Evolutionary conservation across 1,139 yeast genomes (phyloP).

Genomic region (Saccharomyces hybrid): DNA sequence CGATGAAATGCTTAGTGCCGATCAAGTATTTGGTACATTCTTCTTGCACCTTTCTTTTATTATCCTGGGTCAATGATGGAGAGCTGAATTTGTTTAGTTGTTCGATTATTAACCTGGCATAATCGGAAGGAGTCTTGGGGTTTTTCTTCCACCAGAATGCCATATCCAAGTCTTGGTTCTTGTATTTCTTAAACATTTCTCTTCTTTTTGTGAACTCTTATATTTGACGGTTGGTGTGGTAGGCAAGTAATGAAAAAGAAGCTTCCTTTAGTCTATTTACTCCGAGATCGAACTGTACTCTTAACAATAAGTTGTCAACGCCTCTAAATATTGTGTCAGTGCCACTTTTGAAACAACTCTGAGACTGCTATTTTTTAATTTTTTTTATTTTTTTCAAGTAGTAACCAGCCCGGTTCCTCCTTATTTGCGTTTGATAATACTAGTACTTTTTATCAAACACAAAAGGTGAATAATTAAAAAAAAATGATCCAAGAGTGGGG

Average conservation of each 20-base stretch:
- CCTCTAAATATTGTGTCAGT: not conserved
- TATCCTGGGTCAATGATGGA: constrained; percentile 35
- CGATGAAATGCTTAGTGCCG: constrained; percentile 60
- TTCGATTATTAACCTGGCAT: constrained; percentile 68
- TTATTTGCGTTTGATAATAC: not conserved
- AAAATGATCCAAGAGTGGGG: not conserved
- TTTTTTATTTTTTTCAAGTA: not conserved
- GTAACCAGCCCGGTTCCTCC: not conserved
- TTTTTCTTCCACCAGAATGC: constrained; percentile 85
- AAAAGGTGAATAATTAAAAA: not conserved
- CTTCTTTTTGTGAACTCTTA: not conserved
- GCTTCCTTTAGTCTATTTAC: not conserved
- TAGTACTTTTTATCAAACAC: not conserved
- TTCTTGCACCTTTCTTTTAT: constrained; percentile 59
- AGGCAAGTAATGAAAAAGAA: not conserved
- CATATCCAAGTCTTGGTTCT: constrained; percentile 42
- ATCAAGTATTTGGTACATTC: constrained; percentile 64
- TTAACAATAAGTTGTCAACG: not conserved
- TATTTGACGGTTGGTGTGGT: not conserved
- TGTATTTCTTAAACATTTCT: constrained; percentile 26
- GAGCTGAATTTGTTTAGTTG: constrained; percentile 49
- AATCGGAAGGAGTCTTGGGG: constrained; percentile 86
- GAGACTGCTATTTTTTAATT: not conserved
- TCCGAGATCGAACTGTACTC: not conserved
- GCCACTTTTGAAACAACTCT: not conserved